Evolutionary conservation across 768 basidiomycete genomes (phyloP), one percentile per base, ranked within the genome.

Genomic region (Agaricus bisporus): DNA sequence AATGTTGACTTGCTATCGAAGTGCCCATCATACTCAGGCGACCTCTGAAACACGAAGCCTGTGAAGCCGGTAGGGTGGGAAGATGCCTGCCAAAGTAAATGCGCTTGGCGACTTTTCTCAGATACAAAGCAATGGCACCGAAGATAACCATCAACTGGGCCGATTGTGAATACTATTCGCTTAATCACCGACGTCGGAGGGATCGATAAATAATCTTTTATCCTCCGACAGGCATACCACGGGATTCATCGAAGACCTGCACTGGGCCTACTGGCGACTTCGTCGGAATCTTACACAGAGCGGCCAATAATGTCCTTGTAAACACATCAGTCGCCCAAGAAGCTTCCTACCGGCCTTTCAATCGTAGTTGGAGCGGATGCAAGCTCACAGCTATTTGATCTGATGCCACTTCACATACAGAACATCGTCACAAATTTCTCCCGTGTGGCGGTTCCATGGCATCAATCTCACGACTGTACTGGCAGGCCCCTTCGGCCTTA

Each of bases 21-120:
- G 39, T 32, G 39, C 15, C 48, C 46, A 54, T 54, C 38, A 29
- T 54, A 37, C 20, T 25, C 25, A 41, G 18, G 29, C 17, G 15
- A 38, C n/a, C n/a, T 39, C 41, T 48, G 53, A 54, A 54, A 54
- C 52, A 48, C 52, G 18, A 47, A 44, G 29, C 53, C 32, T 54
- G 53, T 9, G 53, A 54, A 54, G 39, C 15, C n/a, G 12, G 35
- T 25, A 1, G 7, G 36, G 25, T 41, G 45, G 41, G 52, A 20
- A 35, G 53, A 48, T 48, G 35, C 46, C 48, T 48, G 53, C 48
- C 53, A 48, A 29, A 28, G 22, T 14, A 15, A 29, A 14, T 48
- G 12, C 14, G 17, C 35, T 22, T 47, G 36, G 32, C 0, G 35
- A 41, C 38, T 37, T 53, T 53, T 45, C 17, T 14, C 32, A 52